A percentile compares a stretch with the other conserved stretches of the same genome.
Conservation (phyloP, 129 eudicot genomes). For the Flaveria ramosissima region DNA sequence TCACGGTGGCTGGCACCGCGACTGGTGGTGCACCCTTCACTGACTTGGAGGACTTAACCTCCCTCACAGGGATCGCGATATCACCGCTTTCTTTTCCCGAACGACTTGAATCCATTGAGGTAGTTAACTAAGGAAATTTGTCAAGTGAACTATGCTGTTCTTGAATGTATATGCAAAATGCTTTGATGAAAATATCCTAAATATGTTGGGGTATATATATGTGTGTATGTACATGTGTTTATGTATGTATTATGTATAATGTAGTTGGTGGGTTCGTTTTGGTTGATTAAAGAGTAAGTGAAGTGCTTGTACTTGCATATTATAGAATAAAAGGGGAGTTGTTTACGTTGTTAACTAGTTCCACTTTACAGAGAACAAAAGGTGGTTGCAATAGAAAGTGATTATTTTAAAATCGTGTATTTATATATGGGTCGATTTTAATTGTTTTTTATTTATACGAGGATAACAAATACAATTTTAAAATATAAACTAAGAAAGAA, state of each 20-base stretch:
- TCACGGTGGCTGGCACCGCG: conserved; percentile 27
- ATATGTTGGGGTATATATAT: conserved; percentile 28
- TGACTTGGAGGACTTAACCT: conserved; percentile 46
- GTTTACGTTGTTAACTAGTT: conserved; percentile 35
- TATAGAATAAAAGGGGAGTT: conserved; percentile 36
- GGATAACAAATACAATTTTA: background rate
- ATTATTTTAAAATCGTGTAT: background rate
- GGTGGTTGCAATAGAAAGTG: background rate
- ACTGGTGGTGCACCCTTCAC: conserved; percentile 41
- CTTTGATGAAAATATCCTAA: conserved; percentile 3
- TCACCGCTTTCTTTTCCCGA: conserved; percentile 45
- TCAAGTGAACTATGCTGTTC: background rate
- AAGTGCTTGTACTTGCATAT: conserved; percentile 24
- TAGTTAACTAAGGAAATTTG: background rate
- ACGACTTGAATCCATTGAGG: conserved; percentile 36
- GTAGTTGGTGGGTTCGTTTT: conserved; percentile 42
- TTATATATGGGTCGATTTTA: background rate
- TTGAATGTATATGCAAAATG: conserved; percentile 8
- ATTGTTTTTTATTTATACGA: background rate
- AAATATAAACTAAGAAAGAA: background rate
- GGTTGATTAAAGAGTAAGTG: conserved; percentile 7
- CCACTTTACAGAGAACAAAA: conserved; percentile 25
- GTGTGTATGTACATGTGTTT: too few species aligned
- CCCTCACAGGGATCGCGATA: conserved; percentile 50
- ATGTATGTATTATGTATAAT: background rate